Evolutionary conservation across 176 grass and related monocot genomes (phyloP).

Genomic region (Neostapfia colusana): DNA sequence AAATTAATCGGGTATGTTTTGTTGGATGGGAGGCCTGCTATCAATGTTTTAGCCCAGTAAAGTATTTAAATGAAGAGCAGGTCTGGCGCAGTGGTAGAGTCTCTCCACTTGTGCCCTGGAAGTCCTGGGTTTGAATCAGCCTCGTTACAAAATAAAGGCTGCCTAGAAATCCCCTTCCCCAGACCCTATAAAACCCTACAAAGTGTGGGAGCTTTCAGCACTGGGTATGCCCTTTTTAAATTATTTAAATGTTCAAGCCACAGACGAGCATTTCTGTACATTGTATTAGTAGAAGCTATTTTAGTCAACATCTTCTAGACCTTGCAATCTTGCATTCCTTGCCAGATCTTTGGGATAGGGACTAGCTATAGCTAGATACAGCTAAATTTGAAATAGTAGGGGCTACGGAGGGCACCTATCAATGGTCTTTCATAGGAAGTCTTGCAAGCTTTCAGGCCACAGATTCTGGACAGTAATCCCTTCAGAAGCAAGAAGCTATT

Average conservation of each 20-base stretch:
- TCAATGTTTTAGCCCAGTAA: background rate
- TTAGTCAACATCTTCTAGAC: background rate
- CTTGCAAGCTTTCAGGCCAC: constrained; percentile 6
- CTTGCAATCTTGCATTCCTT: background rate
- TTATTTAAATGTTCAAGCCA: background rate
- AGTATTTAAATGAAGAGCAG: background rate
- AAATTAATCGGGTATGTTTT: background rate
- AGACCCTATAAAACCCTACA: too few relatives aligned
- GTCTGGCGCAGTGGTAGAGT: too few relatives aligned
- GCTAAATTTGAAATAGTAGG: background rate
- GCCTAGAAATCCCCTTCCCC: too few relatives aligned
- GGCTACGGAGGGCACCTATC: background rate
- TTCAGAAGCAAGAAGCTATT: background rate
- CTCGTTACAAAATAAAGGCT: too few relatives aligned
- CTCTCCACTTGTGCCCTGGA: too few relatives aligned
- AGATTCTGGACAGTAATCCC: background rate
- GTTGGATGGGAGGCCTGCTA: background rate
- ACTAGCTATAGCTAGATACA: background rate
- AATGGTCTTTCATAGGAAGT: background rate
- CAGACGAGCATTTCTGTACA: background rate
- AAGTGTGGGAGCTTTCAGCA: too few relatives aligned
- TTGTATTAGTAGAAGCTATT: background rate
- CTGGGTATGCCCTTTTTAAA: too few relatives aligned
- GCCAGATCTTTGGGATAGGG: background rate
- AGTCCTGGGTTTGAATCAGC: too few relatives aligned